Evolutionary conservation across 106 monocot genomes (phyloP), one percentile per base, ranked within the genome.

Genomic region (Acanthochlamys bracteata): DNA sequence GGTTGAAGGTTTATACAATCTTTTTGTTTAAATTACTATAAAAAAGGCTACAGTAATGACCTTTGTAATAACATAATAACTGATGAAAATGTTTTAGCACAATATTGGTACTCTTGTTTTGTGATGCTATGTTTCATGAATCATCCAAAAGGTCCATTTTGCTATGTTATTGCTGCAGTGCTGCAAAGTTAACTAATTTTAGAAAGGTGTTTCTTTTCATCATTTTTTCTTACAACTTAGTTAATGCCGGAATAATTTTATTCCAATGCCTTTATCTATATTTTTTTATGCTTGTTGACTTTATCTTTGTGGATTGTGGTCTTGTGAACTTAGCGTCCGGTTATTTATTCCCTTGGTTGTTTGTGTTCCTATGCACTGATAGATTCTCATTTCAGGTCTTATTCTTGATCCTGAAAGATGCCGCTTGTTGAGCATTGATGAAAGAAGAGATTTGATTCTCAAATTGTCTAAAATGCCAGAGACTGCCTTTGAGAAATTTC

Each of bases 401-500:
- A 77, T 78, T n/a, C 78, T 85, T 45, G 93, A 93, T 66, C 78
- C 80, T 17, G 58, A 70, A 47, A 88, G 85, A 74, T 83, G 74
- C 58, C 80, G 68, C 65, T 65, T 75, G 26, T 41, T 99, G 65
- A 92, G 83, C 74, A 75, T 99, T 63, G 89, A 89, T 66, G 80
- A 88, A 66, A 99, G 85, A 64, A 83, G 98, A 69, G 88, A 79
- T 21, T 49, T 99, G 42, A 88, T 99, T n/a, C 80, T 86, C 73
- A 78, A 88, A 78, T 70, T 99, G 66, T 85, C 81, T 24, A 63
- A 61, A 10, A 83, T 78, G 76, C 66, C 92, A 20, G 80, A 92
- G 39, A 81, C 81, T 75, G 88, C 98, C 43, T 74, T 75, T 39
- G 85, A 99, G 64, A 78, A 85, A 60, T 83, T 99, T 22, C 85